Evolutionary conservation across 1,284 basidiomycete genomes (phyloP).

Genomic region (Microstroma glucosiphilum): DNA sequence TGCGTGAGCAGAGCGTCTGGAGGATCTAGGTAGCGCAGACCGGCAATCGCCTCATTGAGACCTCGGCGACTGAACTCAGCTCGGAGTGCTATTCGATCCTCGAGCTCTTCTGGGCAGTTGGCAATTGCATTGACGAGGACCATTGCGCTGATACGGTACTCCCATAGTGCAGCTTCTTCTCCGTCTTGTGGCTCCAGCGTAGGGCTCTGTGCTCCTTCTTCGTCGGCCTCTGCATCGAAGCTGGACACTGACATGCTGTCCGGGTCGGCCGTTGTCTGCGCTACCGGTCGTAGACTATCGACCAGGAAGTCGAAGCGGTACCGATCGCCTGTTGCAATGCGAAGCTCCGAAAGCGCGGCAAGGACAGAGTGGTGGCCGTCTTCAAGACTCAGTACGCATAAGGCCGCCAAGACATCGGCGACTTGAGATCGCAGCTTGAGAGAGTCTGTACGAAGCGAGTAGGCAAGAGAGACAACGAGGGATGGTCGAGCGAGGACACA

Average conservation of each 20-base stretch:
- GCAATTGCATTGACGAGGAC: slow-evolving; percentile 70
- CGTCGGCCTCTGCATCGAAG: slow-evolving; percentile 13
- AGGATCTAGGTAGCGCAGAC: slow-evolving; percentile 67
- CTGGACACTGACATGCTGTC: slow-evolving; percentile 28
- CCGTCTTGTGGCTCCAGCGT: slow-evolving; percentile 11
- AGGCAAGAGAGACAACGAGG: slow-evolving; percentile 68
- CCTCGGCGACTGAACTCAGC: slow-evolving; percentile 75
- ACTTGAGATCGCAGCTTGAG: slow-evolving; percentile 67
- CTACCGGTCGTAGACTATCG: slow-evolving; percentile 58
- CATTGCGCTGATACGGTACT: slow-evolving; percentile 70
- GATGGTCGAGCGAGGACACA: slow-evolving; percentile 63
- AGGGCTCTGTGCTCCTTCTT: slow-evolving; percentile 11
- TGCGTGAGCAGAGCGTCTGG: slow-evolving; percentile 69
- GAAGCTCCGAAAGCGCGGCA: slow-evolving; percentile 71
- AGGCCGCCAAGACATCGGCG: slow-evolving; percentile 73
- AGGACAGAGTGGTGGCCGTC: slow-evolving; percentile 71
- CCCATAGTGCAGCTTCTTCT: slow-evolving; percentile 59
- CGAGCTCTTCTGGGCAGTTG: slow-evolving; percentile 68
- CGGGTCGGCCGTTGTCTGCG: slow-evolving; percentile 26
- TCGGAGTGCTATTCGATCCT: slow-evolving; percentile 68
- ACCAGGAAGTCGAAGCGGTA: slow-evolving; percentile 77
- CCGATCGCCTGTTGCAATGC: slow-evolving; percentile 63
- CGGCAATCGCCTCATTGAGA: slow-evolving; percentile 73
- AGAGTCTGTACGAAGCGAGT: slow-evolving; percentile 61
- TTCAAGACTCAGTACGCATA: slow-evolving; percentile 67